These are phyloP conservation scores for Opeltia flavorubescens DNA, from an alignment of 495 filamentous ascomycete genomes.

Conservation along the genomic window DNA sequence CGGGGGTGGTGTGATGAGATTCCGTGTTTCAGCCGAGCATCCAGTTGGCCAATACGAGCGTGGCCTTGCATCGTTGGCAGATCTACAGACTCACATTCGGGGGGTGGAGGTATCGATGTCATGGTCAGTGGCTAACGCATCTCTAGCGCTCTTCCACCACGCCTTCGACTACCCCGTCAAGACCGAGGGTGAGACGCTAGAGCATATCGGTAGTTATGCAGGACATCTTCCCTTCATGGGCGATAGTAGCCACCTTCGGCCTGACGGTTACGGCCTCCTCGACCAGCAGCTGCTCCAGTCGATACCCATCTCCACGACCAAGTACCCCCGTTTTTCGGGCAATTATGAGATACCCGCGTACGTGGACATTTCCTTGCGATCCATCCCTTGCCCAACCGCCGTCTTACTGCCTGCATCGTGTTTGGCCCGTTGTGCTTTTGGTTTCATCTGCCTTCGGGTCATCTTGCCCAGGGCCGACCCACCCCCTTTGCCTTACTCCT, in stretches of 20 bases:
- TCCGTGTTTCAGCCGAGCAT: neutral
- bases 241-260: conserved; percentile 3
- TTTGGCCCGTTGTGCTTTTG: conserved; percentile 18
- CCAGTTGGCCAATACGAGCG: conserved; percentile 3
- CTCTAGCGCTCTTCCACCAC: conserved; percentile 4
- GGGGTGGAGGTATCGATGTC: neutral
- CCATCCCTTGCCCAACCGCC: conserved; percentile 13
- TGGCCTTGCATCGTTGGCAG: neutral
- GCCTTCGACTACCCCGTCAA: conserved; percentile 4
- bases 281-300: conserved; percentile 21
- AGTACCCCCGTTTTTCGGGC: conserved; percentile 32
- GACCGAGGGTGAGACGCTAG: conserved; percentile 6
- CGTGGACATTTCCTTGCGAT: conserved; percentile 25
- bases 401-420: conserved; percentile 27
- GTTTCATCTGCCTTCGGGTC: conserved; percentile 9
- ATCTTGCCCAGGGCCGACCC: neutral
- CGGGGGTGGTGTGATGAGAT: neutral
- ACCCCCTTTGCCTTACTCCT: conserved; percentile 23
- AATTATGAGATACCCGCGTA: conserved; percentile 34
- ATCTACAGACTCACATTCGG: neutral
- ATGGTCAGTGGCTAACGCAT: conserved; percentile 1
- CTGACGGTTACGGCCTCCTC: conserved; percentile 21
- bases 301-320: conserved; percentile 29
- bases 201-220: conserved; percentile 6
- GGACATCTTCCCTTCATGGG: conserved; percentile 1